Conservation (phyloP, 768 basidiomycete genomes). For the Trametes maxima region DNA sequence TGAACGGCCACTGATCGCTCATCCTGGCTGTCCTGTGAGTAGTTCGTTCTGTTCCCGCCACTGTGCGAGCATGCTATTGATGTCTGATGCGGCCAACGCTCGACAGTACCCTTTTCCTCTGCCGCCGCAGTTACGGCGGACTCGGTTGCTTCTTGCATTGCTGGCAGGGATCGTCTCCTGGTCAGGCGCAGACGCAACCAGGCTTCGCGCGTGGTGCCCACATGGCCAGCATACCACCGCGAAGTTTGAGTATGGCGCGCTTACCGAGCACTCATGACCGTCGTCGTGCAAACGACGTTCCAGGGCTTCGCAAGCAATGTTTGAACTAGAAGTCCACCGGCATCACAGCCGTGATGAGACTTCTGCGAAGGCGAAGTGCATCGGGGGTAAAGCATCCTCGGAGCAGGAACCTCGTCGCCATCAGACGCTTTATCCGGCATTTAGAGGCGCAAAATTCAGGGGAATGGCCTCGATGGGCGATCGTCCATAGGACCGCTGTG, state of each 20-base stretch:
- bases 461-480: conserved; percentile 7
- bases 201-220: background rate
- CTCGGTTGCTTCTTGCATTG: background rate
- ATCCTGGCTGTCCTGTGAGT: background rate
- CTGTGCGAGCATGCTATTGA: background rate
- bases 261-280: background rate
- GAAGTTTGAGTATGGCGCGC: background rate
- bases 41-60: too few species aligned
- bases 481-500: conserved; percentile 1
- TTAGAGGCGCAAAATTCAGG: background rate
- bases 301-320: background rate
- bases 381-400: background rate
- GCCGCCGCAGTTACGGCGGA: background rate
- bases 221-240: too few species aligned
- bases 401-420: conserved; percentile 3
- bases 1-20: too few species aligned
- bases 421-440: conserved; percentile 8
- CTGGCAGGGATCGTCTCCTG: background rate
- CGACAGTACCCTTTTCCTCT: background rate
- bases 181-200: background rate
- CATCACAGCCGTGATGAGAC: background rate
- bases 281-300: background rate
- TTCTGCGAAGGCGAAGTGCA: background rate
- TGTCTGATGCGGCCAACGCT: background rate
- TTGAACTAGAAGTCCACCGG: background rate